Conservation (phyloP, 345 rosid species). For the Brassica rapa region DNA sequence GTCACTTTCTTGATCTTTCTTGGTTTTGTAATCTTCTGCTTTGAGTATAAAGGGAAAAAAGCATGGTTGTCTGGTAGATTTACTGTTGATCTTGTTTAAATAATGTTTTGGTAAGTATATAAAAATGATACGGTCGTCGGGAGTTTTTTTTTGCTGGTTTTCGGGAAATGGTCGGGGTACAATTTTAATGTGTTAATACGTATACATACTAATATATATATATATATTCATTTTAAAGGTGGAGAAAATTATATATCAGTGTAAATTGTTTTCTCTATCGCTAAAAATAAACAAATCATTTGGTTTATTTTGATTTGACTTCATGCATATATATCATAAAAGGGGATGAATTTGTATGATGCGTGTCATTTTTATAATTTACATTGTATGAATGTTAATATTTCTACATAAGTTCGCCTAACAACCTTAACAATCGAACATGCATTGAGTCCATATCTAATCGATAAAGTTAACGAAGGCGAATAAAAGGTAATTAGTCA, state of each 20-base stretch:
- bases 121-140: slow-evolving; percentile 55
- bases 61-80: slow-evolving; percentile 37
- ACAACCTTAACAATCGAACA: slow-evolving; percentile 35
- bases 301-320: slow-evolving; percentile 16
- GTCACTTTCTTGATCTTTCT: slow-evolving; percentile 34
- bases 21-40: slow-evolving; percentile 36
- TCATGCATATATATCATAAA: not conserved
- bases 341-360: slow-evolving; percentile 9
- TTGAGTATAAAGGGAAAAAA: slow-evolving; percentile 33
- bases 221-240: not conserved
- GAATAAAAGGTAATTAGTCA: not conserved
- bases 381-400: slow-evolving; percentile 15
- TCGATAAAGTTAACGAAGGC: not conserved
- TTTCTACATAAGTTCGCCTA: slow-evolving; percentile 10
- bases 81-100: slow-evolving; percentile 4
- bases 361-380: slow-evolving; percentile 11
- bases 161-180: slow-evolving; percentile 64
- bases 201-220: not conserved
- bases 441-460: slow-evolving; percentile 9
- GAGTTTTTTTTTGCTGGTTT: slow-evolving; percentile 52
- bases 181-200: slow-evolving; percentile 21
- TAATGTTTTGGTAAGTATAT: slow-evolving; percentile 30
- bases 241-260: not conserved
- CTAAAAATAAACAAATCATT: not conserved
- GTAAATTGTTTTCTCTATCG: not conserved